Base-by-base conservation (phyloP, 352 stramenopile species). In the Halophytophthora batemanensis region DNA sequence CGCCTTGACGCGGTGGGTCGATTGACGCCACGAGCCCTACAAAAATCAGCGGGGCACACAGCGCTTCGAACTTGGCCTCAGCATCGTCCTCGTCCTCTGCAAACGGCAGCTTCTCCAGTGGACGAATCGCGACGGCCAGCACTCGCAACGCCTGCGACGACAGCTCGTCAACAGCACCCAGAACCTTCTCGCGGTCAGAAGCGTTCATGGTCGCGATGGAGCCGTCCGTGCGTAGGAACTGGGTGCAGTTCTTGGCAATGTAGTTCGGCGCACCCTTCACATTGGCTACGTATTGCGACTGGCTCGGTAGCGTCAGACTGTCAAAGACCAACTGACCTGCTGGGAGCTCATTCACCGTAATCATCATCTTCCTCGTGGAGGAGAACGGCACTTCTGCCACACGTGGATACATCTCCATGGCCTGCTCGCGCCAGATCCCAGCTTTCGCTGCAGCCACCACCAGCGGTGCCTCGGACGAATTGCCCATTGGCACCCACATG, bases 281-380 rank as follows among this genome's bases (percentile, higher is more conserved):
- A 35, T 85, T 85, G 0, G 69, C 74, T 10, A 87, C 50, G 19
- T 69, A 69, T 31, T 56, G 64, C 7, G 74, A 73, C 46, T 74
- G 71, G 1, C 48, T 8, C 25, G 69, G 64, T 25, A 87, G 64
- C n/a, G 64, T 37, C 1, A 87, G 29, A 29, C 61, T 48, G 34
- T 82, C 73, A 31, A 85, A 71, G 11, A 50, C 50, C 18, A 53
- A 28, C 33, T 62, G 51, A 0, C 59, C 64, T 2, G 49, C 40
- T 10, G 74, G 60, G 11, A 86, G 34, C 31, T 78, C 61, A 29
- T 86, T 87, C 29, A 87, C 69, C 3, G 72, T 86, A 40, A 86
- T 83, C 95, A 98, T 98, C 66, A 91, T 85, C 68, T 98, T 98
- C 36, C 87, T 71, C 6, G 95, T 86, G 14, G 89, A 98, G 13